Conservation (phyloP, 768 basidiomycete genomes). For the Agrocybe praecox region DNA sequence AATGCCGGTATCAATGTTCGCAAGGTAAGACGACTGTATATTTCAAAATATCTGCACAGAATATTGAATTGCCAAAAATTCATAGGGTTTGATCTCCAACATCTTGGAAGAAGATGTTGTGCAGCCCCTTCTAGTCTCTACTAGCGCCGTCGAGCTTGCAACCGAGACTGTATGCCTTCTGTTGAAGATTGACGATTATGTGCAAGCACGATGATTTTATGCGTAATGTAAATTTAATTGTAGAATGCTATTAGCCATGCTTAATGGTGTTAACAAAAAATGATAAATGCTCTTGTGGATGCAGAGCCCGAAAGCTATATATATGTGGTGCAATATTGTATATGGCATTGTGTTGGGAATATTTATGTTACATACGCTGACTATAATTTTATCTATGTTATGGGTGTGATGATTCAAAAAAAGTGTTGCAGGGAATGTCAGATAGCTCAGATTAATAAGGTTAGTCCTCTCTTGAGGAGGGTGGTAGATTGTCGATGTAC, state of each 20-base stretch:
- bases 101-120: conserved; percentile 98
- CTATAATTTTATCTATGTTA: conserved; percentile 30
- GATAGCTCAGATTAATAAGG: conserved; percentile 20
- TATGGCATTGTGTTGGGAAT: not conserved
- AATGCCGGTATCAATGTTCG: conserved; percentile 98
- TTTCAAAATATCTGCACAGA: not conserved
- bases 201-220: conserved; percentile 65
- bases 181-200: conserved; percentile 95
- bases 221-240: not conserved
- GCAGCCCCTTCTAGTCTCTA: conserved; percentile 92
- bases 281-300: not conserved
- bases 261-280: not conserved
- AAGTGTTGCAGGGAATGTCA: conserved; percentile 5
- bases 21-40: conserved; percentile 61
- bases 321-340: not conserved
- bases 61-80: not conserved
- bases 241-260: not conserved
- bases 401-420: not conserved
- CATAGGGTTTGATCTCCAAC: conserved; percentile 92
- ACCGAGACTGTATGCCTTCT: conserved; percentile 98
- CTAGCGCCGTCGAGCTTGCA: conserved; percentile 91
- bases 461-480: conserved; percentile 23
- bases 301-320: too few relatives aligned
- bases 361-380: conserved; percentile 29
- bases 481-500: conserved; percentile 66